Evolutionary conservation across 129 eudicot species (phyloP), one percentile per base, ranked within the genome.

Genomic region (Cynara cardunculus): DNA sequence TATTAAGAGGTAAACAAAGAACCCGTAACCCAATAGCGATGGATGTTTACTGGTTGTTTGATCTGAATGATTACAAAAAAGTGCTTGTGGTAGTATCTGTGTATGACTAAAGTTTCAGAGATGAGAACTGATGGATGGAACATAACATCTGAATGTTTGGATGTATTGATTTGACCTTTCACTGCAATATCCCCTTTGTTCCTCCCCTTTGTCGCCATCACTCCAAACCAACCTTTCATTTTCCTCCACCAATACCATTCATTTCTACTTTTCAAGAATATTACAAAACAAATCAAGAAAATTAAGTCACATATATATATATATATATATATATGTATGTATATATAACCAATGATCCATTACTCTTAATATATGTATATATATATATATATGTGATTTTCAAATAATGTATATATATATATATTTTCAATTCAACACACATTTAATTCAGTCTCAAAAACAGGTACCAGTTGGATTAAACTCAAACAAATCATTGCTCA

Each of bases 101-200:
- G 65, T 24, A 56, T 18, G 65, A 56, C 65, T 18, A 56, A 19
- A 71, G 83, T 56, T 80, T 34, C 77, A 80, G 83, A 80, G 77
- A 79, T 79, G 34, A 49, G 82, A 71, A 79, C n/a, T 71, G 83
- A 79, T 79, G 77, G 83, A 79, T 71, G 83, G 71, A 79, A 79
- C 83, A 79, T 71, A 70, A 79, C 83, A 59, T 71, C 82, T 78
- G 76, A 69, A 78, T 32, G 25, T 44, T 76, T 79, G 83, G 78
- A 71, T 70, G 77, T 61, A 24, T 31, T 80, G 83, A 80, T 69
- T 30, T 53, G 83, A 80, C 83, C 64, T 56, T 19, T 80, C 83
- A 71, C 62, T 71, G 78, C 77, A 71, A 71, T 35, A 80, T 80
- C 83, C 77, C 77, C 30, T 80, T 80, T 80, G 83, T 80, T 80